Evolutionary conservation across 202 grass and related monocot genomes (phyloP), one percentile per base, ranked within the genome.

Genomic region (Brachypodium distachyon): DNA sequence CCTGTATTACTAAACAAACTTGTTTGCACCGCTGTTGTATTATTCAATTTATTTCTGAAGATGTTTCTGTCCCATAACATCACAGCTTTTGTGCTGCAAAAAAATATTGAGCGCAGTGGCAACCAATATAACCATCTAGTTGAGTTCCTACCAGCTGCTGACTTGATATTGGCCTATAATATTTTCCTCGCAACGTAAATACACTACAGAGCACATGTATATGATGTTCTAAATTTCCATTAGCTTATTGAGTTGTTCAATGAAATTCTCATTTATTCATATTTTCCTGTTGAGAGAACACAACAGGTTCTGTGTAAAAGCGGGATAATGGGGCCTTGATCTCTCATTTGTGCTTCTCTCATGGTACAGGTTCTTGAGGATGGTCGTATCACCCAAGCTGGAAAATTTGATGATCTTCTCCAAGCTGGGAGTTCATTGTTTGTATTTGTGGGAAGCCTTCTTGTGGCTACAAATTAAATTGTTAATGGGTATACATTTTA

Each of bases 401-500:
- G 96, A 80, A 92, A 92, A 82, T 99, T 96, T 12, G 89, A 95
- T 40, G 92, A 99, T 88, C 91, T 99, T 83, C 80, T 99, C 69
- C 84, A 95, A 78, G 92, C 92, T 83, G 96, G 96, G 42, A 99
- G 96, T 82, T 95, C 96, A 39, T 61, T 87, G 78, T 99, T 95
- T 89, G 91, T 99, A 83, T 99, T 99, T 76, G 83, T 99, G 70
- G 87, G 92, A 84, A 91, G 91, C 74, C 85, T 99, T 85, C 92
- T 99, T 83, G 96, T 99, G 51, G 96, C 96, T 62, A 99, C 96
- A 23, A n/a, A n/a, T n/a, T n/a, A n/a, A n/a, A n/a, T n/a, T n/a
- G n/a, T n/a, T n/a, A n/a, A n/a, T n/a, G n/a, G n/a, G n/a, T n/a
- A n/a, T 62, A 99, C 96, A 23, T 99, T 99, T 99, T n/a, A n/a